These are phyloP conservation scores for Apophysomyces ossiformis DNA, from an alignment of 371 early-diverging fungal genomes.

Conservation along the genomic window DNA sequence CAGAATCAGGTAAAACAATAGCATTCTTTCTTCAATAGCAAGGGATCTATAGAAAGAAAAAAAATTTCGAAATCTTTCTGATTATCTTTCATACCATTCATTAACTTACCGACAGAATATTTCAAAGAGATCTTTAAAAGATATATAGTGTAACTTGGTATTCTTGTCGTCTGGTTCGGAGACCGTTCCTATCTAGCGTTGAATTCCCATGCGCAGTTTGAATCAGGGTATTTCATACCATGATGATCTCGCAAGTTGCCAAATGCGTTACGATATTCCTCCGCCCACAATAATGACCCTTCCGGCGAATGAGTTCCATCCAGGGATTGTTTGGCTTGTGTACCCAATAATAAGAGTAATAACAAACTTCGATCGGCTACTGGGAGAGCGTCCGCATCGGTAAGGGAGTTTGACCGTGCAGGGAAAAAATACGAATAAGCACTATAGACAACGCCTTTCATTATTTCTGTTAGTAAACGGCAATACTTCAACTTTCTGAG, in stretches of 20 bases:
- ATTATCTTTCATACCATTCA: background rate
- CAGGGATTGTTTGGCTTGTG: constrained; percentile 24
- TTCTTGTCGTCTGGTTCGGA: constrained; percentile 31
- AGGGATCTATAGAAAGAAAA: constrained; percentile 47
- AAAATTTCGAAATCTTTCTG: too few relatives aligned
- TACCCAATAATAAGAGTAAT: constrained; percentile 56
- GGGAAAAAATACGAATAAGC: constrained; percentile 76
- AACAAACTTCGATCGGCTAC: constrained; percentile 70
- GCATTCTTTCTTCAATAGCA: constrained; percentile 66
- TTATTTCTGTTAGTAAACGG: background rate
- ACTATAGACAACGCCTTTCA: constrained; percentile 62
- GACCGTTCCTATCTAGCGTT: background rate
- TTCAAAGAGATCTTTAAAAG: constrained; percentile 69
- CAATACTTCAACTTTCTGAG: background rate
- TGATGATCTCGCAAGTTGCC: constrained; percentile 60
- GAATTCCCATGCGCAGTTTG: too few relatives aligned
- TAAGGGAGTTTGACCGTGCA: constrained; percentile 44
- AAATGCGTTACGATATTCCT: constrained; percentile 59
- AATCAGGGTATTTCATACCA: constrained; percentile 35
- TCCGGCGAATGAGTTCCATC: constrained; percentile 33
- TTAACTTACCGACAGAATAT: constrained; percentile 60
- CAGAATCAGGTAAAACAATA: constrained; percentile 71
- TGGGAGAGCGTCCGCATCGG: constrained; percentile 54
- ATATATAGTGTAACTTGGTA: constrained; percentile 51
- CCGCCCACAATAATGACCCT: constrained; percentile 24